Base-by-base conservation (phyloP, 305 asterid species). In the Solanum chacoense region DNA sequence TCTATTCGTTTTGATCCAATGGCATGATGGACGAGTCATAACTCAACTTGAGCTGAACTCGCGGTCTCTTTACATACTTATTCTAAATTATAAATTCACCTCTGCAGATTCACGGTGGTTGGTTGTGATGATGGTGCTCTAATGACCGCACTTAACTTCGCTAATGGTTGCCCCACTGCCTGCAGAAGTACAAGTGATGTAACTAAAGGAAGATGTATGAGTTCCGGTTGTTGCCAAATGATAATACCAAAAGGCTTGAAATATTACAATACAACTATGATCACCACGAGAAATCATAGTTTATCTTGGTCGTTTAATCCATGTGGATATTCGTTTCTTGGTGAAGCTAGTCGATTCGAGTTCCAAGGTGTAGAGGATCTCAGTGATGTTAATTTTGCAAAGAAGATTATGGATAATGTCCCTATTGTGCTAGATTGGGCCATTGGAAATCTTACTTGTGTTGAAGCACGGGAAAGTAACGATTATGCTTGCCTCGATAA, bases 301-400 rank as follows among this genome's bases (percentile, higher is more conserved):
- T 1, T 7, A 0, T 85, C 93, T 1, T 81, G 80, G 87, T 83
- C 93, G 12, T 95, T 92, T 65, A 24, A 87, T n/a, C 91, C 88
- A 0, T 94, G 98, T 37, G 92, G 95, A 0, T 93, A 93, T 89
- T 94, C 97, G 4, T 96, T 96, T 83, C 90, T 96, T 1, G 97
- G 92, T 3, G 98, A 96, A 34, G 92, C 92, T 0, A 89, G 88
- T 50, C 88, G 90, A 28, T 94, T 85, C 28, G 45, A 8, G 4
- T 94, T 92, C 86, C 89, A 87, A 0, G 87, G 84, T 2, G 22
- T 77, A 2, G 38, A 77, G 35, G 94, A 93, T 50, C 73, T 94
- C 2, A 79, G n/a, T 0, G 94, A 93, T 36, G 34, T 86, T 4
- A 32, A 55, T 74, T 94, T 94, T 16, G 6, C 11, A 69, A 76